These are phyloP conservation scores for Apophysomyces elegans DNA, from an alignment of 371 early-diverging fungal species.

Conservation along the genomic window DNA sequence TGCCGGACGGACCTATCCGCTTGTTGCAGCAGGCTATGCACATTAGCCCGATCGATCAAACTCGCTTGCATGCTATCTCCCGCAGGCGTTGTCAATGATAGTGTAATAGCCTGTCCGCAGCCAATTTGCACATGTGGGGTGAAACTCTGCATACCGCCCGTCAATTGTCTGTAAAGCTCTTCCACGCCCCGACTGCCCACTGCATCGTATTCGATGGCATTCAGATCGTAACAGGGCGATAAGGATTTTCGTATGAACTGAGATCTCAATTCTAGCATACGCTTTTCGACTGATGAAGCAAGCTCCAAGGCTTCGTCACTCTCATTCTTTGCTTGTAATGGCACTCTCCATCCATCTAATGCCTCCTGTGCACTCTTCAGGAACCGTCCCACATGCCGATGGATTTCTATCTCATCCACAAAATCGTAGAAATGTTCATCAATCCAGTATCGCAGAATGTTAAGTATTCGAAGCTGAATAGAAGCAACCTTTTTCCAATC, in stretches of 20 bases:
- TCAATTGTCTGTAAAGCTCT: constrained; percentile 38
- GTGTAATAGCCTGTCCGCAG: constrained; percentile 23
- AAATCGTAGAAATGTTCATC: constrained; percentile 69
- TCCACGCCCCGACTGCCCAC: constrained; percentile 27
- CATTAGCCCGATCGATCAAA: constrained; percentile 29
- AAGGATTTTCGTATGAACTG: constrained; percentile 33
- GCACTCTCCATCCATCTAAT: constrained; percentile 35
- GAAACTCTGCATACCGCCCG: constrained; percentile 24
- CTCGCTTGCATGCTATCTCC: constrained; percentile 20
- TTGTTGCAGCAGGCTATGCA: constrained; percentile 34
- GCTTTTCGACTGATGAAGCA: constrained; percentile 18
- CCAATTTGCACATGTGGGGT: constrained; percentile 22
- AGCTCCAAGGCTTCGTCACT: constrained; percentile 4
- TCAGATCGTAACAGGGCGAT: constrained; percentile 45
- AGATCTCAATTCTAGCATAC: constrained; percentile 24
- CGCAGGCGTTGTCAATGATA: constrained; percentile 23
- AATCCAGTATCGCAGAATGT: constrained; percentile 71
- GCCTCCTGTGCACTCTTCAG: constrained; percentile 28
- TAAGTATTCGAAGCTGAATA: constrained; percentile 52
- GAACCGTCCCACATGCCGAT: constrained; percentile 33
- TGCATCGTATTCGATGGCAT: constrained; percentile 37
- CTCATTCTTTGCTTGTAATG: constrained; percentile 13
- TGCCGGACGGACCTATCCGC: constrained; percentile 37
- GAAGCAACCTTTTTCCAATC: constrained; percentile 49
- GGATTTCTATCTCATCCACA: constrained; percentile 57